These are phyloP conservation scores for Pyrenochaeta sp. DNA, from an alignment of 2,329 filamentous ascomycete species.

Conservation along the genomic window DNA sequence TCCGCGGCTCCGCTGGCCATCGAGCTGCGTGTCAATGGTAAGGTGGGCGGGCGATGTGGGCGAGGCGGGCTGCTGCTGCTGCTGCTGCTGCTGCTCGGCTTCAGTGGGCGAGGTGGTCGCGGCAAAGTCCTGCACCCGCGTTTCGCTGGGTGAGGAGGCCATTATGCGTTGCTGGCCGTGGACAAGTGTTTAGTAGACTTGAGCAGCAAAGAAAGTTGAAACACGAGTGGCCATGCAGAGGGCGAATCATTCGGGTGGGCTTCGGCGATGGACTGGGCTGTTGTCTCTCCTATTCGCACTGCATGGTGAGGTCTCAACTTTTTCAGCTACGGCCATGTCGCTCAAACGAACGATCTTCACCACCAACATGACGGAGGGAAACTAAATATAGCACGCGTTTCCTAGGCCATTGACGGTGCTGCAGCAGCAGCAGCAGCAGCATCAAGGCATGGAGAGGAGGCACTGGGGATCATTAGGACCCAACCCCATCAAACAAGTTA, in stretches of 20 bases:
- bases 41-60: constrained; percentile 21
- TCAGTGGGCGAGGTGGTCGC: constrained; percentile 23
- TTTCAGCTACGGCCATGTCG: neutral
- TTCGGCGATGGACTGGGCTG: neutral
- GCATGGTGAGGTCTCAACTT: neutral
- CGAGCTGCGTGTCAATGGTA: constrained; percentile 38
- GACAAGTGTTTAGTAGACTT: no score
- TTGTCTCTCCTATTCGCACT: neutral
- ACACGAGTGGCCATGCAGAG: neutral
- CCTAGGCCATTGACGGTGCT: no score
- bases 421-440: neutral
- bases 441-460: neutral
- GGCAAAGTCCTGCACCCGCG: constrained; percentile 46
- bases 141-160: constrained; percentile 33
- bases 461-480: neutral
- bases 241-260: neutral
- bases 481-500: no score
- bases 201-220: constrained; percentile 2
- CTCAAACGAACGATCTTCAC: neutral
- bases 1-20: constrained; percentile 29
- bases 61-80: constrained; percentile 9
- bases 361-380: neutral
- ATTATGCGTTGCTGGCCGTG: constrained; percentile 20
- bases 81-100: no score
- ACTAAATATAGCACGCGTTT: neutral